phyloP scores from a whole-genome alignment of 306 rosid genomes.

The Pterocarpus santalinus region DNA sequence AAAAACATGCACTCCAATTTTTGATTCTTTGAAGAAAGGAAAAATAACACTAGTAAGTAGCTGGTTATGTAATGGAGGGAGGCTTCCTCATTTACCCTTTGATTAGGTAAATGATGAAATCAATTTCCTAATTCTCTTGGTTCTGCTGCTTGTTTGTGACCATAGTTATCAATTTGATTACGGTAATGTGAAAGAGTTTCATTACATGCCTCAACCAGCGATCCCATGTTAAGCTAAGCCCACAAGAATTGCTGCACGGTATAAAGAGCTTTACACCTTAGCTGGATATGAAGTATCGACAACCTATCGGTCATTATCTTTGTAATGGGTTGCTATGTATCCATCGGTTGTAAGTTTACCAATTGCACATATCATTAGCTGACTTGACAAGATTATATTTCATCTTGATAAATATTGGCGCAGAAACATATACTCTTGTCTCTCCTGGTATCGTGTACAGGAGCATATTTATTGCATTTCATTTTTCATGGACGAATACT shows the following conservation, averaged over 20 bases:
- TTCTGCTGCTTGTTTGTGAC: not conserved
- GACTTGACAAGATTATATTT: not conserved
- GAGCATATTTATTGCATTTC: not conserved
- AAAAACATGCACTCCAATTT: not conserved
- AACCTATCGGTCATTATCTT: too few species aligned
- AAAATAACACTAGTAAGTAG: too few species aligned
- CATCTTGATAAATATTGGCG: not conserved
- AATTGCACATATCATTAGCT: not conserved
- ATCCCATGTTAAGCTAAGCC: too few species aligned
- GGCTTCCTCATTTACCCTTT: not conserved
- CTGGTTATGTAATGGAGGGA: not conserved
- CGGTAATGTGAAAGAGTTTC: not conserved
- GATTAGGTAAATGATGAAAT: not conserved
- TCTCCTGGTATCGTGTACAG: not conserved
- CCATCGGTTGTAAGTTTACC: not conserved
- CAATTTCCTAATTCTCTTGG: not conserved
- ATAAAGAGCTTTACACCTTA: too few species aligned
- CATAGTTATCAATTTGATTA: not conserved
- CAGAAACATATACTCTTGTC: not conserved
- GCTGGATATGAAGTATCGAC: too few species aligned
- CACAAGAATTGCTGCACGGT: too few species aligned
- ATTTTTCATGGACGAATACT: not conserved
- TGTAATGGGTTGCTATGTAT: not conserved
- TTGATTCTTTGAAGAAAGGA: not conserved
- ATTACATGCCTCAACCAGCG: too few species aligned